Evolutionary conservation across 2,329 filamentous ascomycete species (phyloP), one percentile per base, ranked within the genome.

Genomic region (Verticillium nubilum): DNA sequence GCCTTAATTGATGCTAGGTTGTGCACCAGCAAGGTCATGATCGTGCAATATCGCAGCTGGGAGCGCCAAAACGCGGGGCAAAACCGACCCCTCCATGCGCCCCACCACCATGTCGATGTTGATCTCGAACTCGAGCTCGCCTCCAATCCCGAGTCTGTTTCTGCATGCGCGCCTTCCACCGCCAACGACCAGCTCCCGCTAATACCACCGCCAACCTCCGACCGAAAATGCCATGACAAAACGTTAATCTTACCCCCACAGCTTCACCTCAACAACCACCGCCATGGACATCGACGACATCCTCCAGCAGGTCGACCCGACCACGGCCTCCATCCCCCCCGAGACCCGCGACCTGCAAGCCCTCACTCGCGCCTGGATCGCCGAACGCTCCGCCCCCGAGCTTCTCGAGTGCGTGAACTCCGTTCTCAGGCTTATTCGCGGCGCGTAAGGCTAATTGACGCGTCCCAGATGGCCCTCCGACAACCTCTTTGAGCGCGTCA

Each of bases 311-410:
- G 86, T 92, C 66, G 87, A 91, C 73, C 85, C 83, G 56, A 73
- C 78, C 61, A 75, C 77, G 58, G 77, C 85, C 65, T 72, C 78
- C 35, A 73, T 85, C 19, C 84, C 86, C 2, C 75, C 76, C 57
- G 83, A 86, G 67, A 87, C 82, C 50, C 82, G 86, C 68, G 94
- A 98, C 75, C 82, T 98, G 66, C 92, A 97, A 73, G 86, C 90
- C 58, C 79, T 99, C 66, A 97, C 94, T 66, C 89, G 94, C 68
- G 89, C 88, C 68, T 99, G 94, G 94, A 86, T 97, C 52, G 91
- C 94, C 52, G 96, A 99, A 74, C 86, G 95, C 66, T 91, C 89
- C 59, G 88, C 92, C 52, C 92, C 94, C 2, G 93, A 97, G 74
- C 80, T 99, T n/a, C 79, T 98, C 42, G 85, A 87, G 75, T 98